Base-by-base conservation (phyloP, 2,329 filamentous ascomycete genomes). In the Verticillium zaregamsianum region DNA sequence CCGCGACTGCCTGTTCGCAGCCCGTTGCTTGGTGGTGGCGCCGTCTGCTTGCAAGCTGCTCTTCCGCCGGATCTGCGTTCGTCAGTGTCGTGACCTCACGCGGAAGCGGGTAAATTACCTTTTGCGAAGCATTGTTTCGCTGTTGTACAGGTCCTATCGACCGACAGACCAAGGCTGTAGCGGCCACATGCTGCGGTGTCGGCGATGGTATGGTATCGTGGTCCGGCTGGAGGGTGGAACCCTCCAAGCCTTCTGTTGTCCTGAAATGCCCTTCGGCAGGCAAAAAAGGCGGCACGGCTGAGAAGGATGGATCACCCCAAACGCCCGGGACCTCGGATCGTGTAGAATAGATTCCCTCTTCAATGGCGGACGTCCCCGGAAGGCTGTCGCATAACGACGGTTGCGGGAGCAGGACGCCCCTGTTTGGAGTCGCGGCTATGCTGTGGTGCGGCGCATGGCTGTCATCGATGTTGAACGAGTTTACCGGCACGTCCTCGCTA, bases 1-100 rank as follows among this genome's bases (percentile, higher is more conserved):
- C 62, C 77, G 69, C 56, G 77, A 76, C 31, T 74, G 72, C 57
- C 76, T 72, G 66, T 68, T 69, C 62, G 72, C 74, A 58, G 66
- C 65, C 60, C 72, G 71, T 45, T 72, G 63, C 32, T 65, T 66
- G 68, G 5, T 33, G 5, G 70, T 9, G n/a, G 40, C 40, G 8
- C 40, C 40, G 2, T 49, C n/a, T 49, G 40, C 6, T 49, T 23
- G 40, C 17, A 49, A 23, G 40, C 40, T 49, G n/a, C 15, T n/a
- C n/a, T 49, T 49, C 7, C 40, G 40, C n/a, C 40, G 40, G 3
- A 23, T 23, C 40, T 49, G n/a, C n/a, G 6, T n/a, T 23, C 11
- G 40, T 49, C 17, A 49, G 40, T 23, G 6, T 49, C n/a, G 40
- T 5, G n/a, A 20, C 17, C 17, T 23, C 7, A 11, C 20, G 8